Percentiles rank a stretch among this genome's conserved stretches.
phyloP scores from a whole-genome alignment of 1,284 basidiomycete species.

The Ganoderma lingzhi region DNA sequence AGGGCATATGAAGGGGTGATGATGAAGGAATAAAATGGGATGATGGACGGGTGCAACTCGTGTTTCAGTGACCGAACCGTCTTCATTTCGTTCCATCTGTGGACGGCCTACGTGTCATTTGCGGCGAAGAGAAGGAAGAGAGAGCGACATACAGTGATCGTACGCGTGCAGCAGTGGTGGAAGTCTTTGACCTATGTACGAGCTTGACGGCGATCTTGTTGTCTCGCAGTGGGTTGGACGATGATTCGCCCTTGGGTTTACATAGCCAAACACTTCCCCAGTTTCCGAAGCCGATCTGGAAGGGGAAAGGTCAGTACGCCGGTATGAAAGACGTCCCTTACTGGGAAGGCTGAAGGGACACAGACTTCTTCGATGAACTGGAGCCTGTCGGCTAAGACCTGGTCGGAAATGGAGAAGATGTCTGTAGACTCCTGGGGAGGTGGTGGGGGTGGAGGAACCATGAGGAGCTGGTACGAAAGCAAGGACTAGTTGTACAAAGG shows the following conservation, averaged over 20 bases:
- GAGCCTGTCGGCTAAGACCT: constrained; percentile 71
- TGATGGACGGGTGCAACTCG: constrained; percentile 89
- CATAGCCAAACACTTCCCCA: constrained; percentile 89
- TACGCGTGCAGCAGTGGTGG: constrained; percentile 87
- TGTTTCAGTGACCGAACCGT: constrained; percentile 83
- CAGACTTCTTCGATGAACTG: constrained; percentile 80
- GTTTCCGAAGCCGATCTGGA: constrained; percentile 84
- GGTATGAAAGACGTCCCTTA: constrained; percentile 5
- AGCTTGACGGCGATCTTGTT: constrained; percentile 87
- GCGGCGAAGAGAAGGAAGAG: constrained; percentile 6
- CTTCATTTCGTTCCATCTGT: constrained; percentile 95
- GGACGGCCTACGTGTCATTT: constrained; percentile 57
- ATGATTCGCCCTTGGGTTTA: constrained; percentile 59
- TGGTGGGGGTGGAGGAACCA: constrained; percentile 37
- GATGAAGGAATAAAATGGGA: constrained; percentile 92
- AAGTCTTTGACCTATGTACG: constrained; percentile 81
- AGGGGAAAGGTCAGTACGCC: constrained; percentile 9
- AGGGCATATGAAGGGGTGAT: constrained; percentile 90
- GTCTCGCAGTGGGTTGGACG: constrained; percentile 39
- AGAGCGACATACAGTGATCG: constrained; percentile 71
- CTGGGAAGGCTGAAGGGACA: constrained; percentile 17
- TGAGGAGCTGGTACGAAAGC: constrained; percentile 26
- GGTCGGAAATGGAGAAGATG: constrained; percentile 65
- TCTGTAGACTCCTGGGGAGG: constrained; percentile 48
- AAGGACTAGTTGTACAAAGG: constrained; percentile 32